Evolutionary conservation across 306 rosid genomes (phyloP).

Genomic region (Mimosa pudica): DNA sequence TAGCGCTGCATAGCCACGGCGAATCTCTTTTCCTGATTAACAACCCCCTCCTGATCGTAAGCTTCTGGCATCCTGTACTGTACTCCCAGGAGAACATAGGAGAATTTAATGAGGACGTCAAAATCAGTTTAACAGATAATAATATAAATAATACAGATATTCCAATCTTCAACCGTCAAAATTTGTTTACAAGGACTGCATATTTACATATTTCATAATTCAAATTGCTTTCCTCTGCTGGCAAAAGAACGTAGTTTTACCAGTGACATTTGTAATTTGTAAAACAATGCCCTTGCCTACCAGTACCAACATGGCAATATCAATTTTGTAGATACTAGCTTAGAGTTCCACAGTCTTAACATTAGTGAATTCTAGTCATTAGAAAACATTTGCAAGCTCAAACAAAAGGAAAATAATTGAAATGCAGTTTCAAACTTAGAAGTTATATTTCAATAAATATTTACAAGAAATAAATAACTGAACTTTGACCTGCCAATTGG

Average conservation of each 20-base stretch:
- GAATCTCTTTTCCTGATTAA: constrained; percentile 69
- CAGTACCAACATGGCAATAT: not conserved
- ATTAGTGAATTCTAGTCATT: constrained; percentile 4
- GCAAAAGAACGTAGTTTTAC: not conserved
- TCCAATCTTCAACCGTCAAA: constrained; percentile 32
- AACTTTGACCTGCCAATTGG: constrained; percentile 13
- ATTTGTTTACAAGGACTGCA: not conserved
- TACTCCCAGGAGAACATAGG: constrained; percentile 37
- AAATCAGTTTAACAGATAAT: not conserved
- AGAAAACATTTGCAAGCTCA: constrained; percentile 17
- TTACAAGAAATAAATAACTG: constrained; percentile 22
- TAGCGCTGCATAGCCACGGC: constrained; percentile 70
- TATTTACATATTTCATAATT: not conserved
- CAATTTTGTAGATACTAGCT: not conserved
- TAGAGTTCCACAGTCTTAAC: constrained; percentile 2
- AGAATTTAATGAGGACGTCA: constrained; percentile 14
- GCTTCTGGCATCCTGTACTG: constrained; percentile 98
- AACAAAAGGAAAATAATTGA: not conserved
- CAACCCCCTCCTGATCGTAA: constrained; percentile 64
- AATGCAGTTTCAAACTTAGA: constrained; percentile 12
- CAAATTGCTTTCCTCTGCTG: not conserved
- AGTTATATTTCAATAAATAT: constrained; percentile 19
- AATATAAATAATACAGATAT: not conserved
- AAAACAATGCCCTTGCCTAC: not conserved
- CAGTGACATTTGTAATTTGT: not conserved